Evolutionary conservation across 1,284 basidiomycete genomes (phyloP).

Genomic region (Malassezia caprae): DNA sequence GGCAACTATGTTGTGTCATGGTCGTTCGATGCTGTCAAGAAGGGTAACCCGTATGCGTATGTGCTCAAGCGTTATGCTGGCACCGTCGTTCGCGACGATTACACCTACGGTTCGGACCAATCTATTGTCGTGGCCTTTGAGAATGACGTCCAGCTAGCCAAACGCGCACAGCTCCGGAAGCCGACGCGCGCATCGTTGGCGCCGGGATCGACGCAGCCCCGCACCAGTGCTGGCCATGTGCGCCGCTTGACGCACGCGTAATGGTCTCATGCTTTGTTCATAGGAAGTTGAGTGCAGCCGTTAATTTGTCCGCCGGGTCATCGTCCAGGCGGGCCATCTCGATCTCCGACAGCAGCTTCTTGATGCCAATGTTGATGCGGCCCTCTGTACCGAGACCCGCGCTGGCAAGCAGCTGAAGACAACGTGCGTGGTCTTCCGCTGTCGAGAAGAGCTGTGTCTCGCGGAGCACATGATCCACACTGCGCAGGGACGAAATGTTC

Average conservation of each 20-base stretch:
- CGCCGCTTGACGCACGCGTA: constrained; percentile 9
- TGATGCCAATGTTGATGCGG: constrained; percentile 71
- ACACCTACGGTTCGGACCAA: constrained; percentile 64
- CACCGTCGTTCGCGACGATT: constrained; percentile 31
- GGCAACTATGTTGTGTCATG: constrained; percentile 74
- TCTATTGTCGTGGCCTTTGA: constrained; percentile 86
- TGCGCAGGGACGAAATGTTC: constrained; percentile 63
- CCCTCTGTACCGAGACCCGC: constrained; percentile 63
- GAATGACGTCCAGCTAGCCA: constrained; percentile 84
- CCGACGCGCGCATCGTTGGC: constrained; percentile 58
- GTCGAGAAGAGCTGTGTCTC: constrained; percentile 68
- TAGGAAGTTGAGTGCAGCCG: constrained; percentile 35
- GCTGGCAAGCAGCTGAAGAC: constrained; percentile 62
- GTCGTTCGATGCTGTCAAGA: constrained; percentile 93
- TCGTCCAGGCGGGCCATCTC: constrained; percentile 88
- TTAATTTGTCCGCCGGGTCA: constrained; percentile 49
- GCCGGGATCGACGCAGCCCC: background rate
- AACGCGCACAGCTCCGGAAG: constrained; percentile 79
- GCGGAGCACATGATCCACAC: constrained; percentile 68
- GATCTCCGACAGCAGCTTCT: constrained; percentile 71
- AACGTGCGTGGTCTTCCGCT: constrained; percentile 56
- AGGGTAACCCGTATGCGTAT: constrained; percentile 77
- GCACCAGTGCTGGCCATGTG: background rate
- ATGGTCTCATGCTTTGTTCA: background rate
- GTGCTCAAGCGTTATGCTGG: constrained; percentile 69